Evolutionary conservation across 2,329 filamentous ascomycete species (phyloP), one percentile per base, ranked within the genome.

Genomic region (Diplodia scrobiculata): DNA sequence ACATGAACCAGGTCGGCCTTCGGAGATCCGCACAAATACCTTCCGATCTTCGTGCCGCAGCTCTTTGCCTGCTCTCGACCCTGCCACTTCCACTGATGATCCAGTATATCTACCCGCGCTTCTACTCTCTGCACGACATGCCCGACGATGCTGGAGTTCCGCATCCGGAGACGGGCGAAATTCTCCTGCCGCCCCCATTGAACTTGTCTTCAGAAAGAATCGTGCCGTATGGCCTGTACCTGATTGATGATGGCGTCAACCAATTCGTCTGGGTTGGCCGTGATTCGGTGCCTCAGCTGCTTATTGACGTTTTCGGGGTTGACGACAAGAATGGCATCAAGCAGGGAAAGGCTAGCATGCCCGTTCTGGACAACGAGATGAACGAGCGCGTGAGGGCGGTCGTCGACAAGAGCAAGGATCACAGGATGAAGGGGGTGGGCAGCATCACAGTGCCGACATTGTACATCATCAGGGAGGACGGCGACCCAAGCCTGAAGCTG

Each of bases 261-360:
- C 95, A 99, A 77, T 99, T 99, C 84, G 80, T 99, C 55, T 99
- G 95, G 95, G 85, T 98, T 21, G 95, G 95, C 14, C 88, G 93
- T 41, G 94, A 99, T 71, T 90, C 94, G 1, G 92, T 99, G 32
- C 92, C 92, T 1, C 92, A 96, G 74, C 84, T 99, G 36, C 83
- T 98, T 48, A 79, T 85, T 63, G 95, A 99, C 73, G 94, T 98
- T 5, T 99, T 99, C 76, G 94, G 92, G 27, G 84, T 95, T 11
- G 84, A 89, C 53, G 93, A 97, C 78, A 88, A 91, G 74, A 88
- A 87, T 47, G 89, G 92, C 74, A 82, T 99, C 68, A 92, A 92
- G 70, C 91, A 97, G 69, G 95, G 95, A 77, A 99, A 99, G 84
- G 89, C 89, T 27, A 87, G 88, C 4, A 79, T 99, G 69, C 92